Base-by-base conservation (phyloP, 805 yeast species). In the Cyberlindnera xishuangbannaensis region DNA sequence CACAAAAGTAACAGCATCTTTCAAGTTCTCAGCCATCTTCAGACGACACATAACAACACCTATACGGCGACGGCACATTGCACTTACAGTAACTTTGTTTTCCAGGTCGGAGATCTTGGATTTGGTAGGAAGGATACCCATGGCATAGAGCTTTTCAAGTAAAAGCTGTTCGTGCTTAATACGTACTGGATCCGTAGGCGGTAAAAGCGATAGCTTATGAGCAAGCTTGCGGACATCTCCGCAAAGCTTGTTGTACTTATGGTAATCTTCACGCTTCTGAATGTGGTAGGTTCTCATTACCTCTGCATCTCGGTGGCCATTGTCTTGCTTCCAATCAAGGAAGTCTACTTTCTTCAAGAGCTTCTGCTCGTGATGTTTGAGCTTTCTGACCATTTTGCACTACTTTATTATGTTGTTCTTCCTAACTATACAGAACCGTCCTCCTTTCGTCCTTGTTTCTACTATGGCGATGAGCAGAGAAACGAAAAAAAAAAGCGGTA, bases 311-410 rank as follows among this genome's bases (percentile, higher is more conserved):
- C 98, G 69, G 59, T 92, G 98, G 19, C 90, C 86, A 36, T 82
- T 79, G 57, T 92, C 98, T 51, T 86, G 95, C 59, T 92, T 92
- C 97, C 97, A 92, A 59, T 92, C 94, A 32, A 86, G 83, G 64
- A 92, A 86, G 56, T 92, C 97, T 33, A 92, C 97, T 61, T 92
- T 92, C 67, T 83, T 87, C 51, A 92, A 73, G 51, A 92, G 76
- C 62, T 87, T 88, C 69, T 84, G 82, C 73, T 92, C 98, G 61
- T 92, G 98, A 64, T 83, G 86, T 59, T 92, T 92, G 40, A 92
- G 73, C 49, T 83, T 71, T 59, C 98, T 73, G 30, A 83, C 95
- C 95, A 83, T 83, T 26, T 26, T 34, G 7, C 7, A 14, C 17
- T n/a, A 22, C 14, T 34, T 11, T 31, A n/a, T 25, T 20, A 9